Evolutionary conservation across 495 filamentous ascomycete genomes (phyloP).

Genomic region (Amorphotheca resinae): DNA sequence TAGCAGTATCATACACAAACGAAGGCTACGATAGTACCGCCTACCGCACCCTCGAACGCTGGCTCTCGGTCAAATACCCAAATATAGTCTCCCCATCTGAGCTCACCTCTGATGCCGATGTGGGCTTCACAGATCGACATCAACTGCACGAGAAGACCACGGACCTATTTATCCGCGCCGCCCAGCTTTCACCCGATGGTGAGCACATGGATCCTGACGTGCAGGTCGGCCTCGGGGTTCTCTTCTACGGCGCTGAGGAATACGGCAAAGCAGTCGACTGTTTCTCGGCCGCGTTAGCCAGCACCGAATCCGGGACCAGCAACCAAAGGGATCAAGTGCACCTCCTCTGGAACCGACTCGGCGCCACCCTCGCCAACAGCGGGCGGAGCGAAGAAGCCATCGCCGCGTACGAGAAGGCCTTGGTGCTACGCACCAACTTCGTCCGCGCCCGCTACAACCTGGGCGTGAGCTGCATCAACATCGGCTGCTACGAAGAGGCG

Average conservation of each 20-base stretch:
- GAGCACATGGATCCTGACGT: conserved; percentile 94
- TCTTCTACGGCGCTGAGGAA: conserved; percentile 96
- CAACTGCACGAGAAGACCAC: conserved; percentile 84
- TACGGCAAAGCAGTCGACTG: conserved; percentile 99
- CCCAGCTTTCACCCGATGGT: conserved; percentile 63
- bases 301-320: conserved; percentile 60
- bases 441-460: conserved; percentile 95
- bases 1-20: conserved; percentile 98
- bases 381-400: conserved; percentile 92
- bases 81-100: conserved; percentile 53
- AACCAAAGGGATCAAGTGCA: conserved; percentile 73
- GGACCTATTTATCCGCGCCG: conserved; percentile 78
- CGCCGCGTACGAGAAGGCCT: conserved; percentile 84
- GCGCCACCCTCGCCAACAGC: conserved; percentile 89
- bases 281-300: conserved; percentile 79
- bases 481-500: conserved; percentile 85
- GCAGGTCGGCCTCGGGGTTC: conserved; percentile 90
- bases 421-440: conserved; percentile 84
- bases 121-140: conserved; percentile 88
- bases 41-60: conserved; percentile 92
- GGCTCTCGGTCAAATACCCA: conserved; percentile 89
- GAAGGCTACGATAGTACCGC: conserved; percentile 95
- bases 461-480: conserved; percentile 93
- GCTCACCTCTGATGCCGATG: conserved; percentile 55
- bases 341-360: conserved; percentile 94